Conservation (phyloP, 352 stramenopile species). For the Pythium brachiatum region DNA sequence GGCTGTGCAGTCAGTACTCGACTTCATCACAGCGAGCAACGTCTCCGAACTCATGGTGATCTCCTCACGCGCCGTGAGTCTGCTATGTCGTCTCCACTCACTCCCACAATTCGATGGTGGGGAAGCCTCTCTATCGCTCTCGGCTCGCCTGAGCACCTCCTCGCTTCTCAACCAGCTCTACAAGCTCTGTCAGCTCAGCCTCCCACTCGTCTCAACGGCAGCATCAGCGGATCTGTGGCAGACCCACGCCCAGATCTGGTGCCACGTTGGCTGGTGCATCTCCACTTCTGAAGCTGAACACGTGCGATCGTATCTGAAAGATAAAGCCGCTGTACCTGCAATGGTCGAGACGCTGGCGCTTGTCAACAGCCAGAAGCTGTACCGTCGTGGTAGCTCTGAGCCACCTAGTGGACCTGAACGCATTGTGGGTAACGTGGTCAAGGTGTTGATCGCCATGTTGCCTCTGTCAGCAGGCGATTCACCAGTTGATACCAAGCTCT, state of each 20-base stretch:
- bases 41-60: slow-evolving; percentile 31
- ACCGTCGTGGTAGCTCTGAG: slow-evolving; percentile 9
- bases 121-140: neutral
- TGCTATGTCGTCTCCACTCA: slow-evolving; percentile 63
- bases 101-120: slow-evolving; percentile 3
- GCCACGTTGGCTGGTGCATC: slow-evolving; percentile 63
- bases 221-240: slow-evolving; percentile 38
- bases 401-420: slow-evolving; percentile 33
- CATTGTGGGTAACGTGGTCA: slow-evolving; percentile 63
- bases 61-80: slow-evolving; percentile 39
- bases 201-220: slow-evolving; percentile 9
- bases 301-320: slow-evolving; percentile 39
- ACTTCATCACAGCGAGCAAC: slow-evolving; percentile 4
- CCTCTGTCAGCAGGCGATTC: slow-evolving; percentile 5
- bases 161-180: slow-evolving; percentile 14
- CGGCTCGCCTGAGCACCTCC: neutral
- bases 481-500: slow-evolving; percentile 17
- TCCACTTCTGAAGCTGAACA: slow-evolving; percentile 17
- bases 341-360: slow-evolving; percentile 43
- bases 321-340: slow-evolving; percentile 29
- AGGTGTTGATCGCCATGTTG: slow-evolving; percentile 60
- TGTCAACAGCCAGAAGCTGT: slow-evolving; percentile 30
- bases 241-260: slow-evolving; percentile 64
- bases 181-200: slow-evolving; percentile 21
- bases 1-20: slow-evolving; percentile 27